A percentile compares a stretch with the other conserved stretches of the same genome.
phyloP scores from a whole-genome alignment of 805 yeast genomes.

The Metschnikowia chrysomelidarum region DNA sequence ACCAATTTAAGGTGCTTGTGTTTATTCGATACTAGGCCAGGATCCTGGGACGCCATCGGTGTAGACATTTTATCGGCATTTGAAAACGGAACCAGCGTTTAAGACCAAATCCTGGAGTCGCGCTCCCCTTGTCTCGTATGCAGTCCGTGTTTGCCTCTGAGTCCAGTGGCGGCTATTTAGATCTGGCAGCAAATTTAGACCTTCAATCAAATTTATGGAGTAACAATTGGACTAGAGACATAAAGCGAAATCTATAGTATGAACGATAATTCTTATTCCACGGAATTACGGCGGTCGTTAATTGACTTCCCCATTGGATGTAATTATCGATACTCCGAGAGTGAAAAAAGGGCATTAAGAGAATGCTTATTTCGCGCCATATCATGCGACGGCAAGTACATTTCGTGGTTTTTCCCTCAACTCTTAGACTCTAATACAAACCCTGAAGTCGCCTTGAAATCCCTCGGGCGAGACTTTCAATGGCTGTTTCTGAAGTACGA shows the following conservation, averaged over 20 bases:
- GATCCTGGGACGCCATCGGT: constrained; percentile 7
- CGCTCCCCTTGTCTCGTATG: too few relatives aligned
- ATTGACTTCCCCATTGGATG: constrained; percentile 37
- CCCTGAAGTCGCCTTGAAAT: constrained; percentile 1
- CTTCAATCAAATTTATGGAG: too few relatives aligned
- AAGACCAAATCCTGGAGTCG: too few relatives aligned
- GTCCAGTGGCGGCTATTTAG: too few relatives aligned
- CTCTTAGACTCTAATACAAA: constrained; percentile 13
- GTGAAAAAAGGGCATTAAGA: constrained; percentile 34
- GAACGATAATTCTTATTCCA: constrained; percentile 7
- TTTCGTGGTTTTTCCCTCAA: constrained; percentile 39
- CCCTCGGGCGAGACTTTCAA: constrained; percentile 26
- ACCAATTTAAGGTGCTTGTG: constrained; percentile 29
- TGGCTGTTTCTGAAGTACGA: constrained; percentile 36
- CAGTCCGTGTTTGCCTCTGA: too few relatives aligned
- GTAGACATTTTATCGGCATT: too few relatives aligned
- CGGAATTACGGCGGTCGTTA: constrained; percentile 28
- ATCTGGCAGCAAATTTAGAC: too few relatives aligned
- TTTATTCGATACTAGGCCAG: constrained; percentile 12
- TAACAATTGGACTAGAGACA: too few relatives aligned
- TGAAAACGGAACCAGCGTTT: too few relatives aligned
- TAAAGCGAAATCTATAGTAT: too few relatives aligned
- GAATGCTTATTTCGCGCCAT: constrained; percentile 44
- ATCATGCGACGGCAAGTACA: constrained; percentile 40
- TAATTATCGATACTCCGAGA: constrained; percentile 29